These are phyloP conservation scores for Ehretia macrophylla DNA, from an alignment of 257 asterid species.

Conservation along the genomic window DNA sequence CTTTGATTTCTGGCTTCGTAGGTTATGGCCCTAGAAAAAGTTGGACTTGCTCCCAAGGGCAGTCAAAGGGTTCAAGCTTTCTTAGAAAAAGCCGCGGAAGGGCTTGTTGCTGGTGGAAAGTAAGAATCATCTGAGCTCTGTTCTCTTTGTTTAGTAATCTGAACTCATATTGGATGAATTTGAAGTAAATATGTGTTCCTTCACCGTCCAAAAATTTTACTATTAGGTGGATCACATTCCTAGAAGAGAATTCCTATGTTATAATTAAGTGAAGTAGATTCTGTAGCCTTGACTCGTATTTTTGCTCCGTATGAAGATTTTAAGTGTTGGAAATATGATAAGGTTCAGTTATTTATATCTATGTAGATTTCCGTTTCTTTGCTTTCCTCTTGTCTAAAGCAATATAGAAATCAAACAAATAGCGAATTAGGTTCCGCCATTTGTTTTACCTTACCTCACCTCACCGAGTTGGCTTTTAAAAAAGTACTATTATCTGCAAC, in stretches of 20 bases:
- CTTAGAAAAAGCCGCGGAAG: slow-evolving; percentile 99
- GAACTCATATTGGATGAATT: not conserved
- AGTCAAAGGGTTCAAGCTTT: slow-evolving; percentile 94
- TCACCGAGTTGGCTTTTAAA: too few species aligned
- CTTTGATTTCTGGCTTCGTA: slow-evolving; percentile 6
- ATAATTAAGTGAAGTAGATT: too few species aligned
- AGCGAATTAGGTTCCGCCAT: too few species aligned
- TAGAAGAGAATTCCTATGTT: too few species aligned
- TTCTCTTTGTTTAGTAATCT: not conserved
- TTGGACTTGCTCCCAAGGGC: slow-evolving; percentile 88
- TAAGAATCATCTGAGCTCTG: slow-evolving; percentile 30
- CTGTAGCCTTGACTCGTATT: too few species aligned
- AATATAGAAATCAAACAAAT: too few species aligned
- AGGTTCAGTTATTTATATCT: too few species aligned
- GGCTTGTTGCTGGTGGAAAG: slow-evolving; percentile 93
- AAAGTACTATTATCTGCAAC: too few species aligned
- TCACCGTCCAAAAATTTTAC: too few species aligned
- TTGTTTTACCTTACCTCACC: too few species aligned
- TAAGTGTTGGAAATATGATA: not conserved
- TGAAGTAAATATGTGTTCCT: not conserved
- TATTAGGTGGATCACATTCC: not conserved
- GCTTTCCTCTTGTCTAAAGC: too few species aligned
- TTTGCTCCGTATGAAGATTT: not conserved
- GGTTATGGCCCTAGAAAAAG: slow-evolving; percentile 75
- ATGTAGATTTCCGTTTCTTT: too few species aligned